Base-by-base conservation (phyloP, 2,329 filamentous ascomycete species). In the Sarocladium strictum region DNA sequence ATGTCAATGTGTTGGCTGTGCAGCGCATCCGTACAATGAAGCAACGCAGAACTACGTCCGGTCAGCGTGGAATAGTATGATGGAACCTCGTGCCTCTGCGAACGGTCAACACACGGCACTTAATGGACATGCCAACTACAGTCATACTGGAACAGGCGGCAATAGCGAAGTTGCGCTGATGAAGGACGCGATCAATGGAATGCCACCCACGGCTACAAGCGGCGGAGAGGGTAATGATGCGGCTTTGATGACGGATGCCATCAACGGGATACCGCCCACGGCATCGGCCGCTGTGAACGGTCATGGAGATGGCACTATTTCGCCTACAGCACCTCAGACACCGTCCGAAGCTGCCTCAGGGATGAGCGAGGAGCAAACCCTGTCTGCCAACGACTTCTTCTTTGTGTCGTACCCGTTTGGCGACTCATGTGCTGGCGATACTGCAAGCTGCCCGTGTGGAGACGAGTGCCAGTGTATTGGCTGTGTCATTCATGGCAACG, bases 1-100 rank as follows among this genome's bases (percentile, higher is more conserved):
- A 26, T 89, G 86, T 59, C 77, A 84, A 59, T 89, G 86, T 63
- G 72, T 88, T 33, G 85, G 84, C 11, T 89, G 86, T 63, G 76
- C 83, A 4, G 81, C 80, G 2, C 85, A 88, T 64, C 83, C 85
- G 12, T 86, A 84, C 62, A 88, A 88, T 60, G 75, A 81, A 7
- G 80, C 83, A 21, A 87, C 80, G 52, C 77, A 74, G 57, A 74
- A 72, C 51, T 76, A 75, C 56, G 73, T 84, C 2, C 71, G 76
- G 53, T 78, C 76, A 6, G 76, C 76, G 1, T 75, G 69, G 66
- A 67, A 69, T 47, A 69, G 62, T 53, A 74, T 74, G 70, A 61
- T 62, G 26, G 70, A 73, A 35, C 41, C 64, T 5, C 61, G 55
- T 33, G 29, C 33, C 27, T 24, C 35, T 11, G n/a, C 15, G 5